These are phyloP conservation scores for Solanum clarkiae DNA, from an alignment of 257 asterid species.

Conservation along the genomic window DNA sequence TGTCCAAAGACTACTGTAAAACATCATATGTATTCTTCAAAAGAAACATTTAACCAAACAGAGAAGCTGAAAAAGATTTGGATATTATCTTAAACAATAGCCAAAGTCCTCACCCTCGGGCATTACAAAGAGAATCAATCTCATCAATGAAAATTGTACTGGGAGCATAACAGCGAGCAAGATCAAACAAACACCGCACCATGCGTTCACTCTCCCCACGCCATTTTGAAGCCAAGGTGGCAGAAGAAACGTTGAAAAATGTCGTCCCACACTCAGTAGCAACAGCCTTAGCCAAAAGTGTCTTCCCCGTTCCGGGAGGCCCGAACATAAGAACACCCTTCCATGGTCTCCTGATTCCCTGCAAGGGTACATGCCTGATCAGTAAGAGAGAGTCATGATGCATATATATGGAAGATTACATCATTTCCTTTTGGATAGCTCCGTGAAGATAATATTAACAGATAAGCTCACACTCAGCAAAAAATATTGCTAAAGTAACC, in stretches of 20 bases:
- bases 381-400: neutral
- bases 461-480: neutral
- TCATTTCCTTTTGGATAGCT: neutral
- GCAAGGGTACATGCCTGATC: constrained; percentile 8
- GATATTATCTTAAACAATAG: neutral
- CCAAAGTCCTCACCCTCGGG: constrained; percentile 76
- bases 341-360: constrained; percentile 99
- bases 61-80: neutral
- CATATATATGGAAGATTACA: neutral
- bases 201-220: constrained; percentile 99
- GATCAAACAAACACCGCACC: constrained; percentile 99
- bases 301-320: constrained; percentile 99
- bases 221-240: constrained; percentile 99
- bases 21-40: neutral
- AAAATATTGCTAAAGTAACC: neutral
- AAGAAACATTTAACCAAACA: neutral
- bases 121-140: constrained; percentile 97
- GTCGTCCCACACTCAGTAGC: constrained; percentile 99
- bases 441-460: neutral
- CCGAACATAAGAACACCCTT: constrained; percentile 99
- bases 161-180: constrained; percentile 97
- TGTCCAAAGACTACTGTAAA: neutral
- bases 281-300: constrained; percentile 98
- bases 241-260: constrained; percentile 95
- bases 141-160: constrained; percentile 98